phyloP scores from a whole-genome alignment of 129 eudicot species.

The Heracleum sosnowskyi region DNA sequence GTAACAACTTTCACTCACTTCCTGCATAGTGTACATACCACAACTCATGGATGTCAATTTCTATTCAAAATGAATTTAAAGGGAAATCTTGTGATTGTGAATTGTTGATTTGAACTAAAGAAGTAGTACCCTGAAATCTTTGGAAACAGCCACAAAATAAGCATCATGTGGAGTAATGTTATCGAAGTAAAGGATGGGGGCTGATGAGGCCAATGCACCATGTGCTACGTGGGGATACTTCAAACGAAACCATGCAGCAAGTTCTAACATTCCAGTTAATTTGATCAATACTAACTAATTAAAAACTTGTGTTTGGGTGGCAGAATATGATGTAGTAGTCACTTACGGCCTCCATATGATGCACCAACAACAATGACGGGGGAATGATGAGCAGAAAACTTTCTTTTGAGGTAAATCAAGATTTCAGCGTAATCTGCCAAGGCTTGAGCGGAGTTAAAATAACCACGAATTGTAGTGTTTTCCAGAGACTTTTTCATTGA shows the following conservation, averaged over 20 bases:
- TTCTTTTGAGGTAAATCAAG: conserved; percentile 24
- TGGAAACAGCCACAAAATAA: conserved; percentile 3
- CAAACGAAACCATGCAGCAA: conserved; percentile 26
- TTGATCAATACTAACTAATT: background rate
- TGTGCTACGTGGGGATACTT: conserved; percentile 23
- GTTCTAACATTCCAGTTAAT: background rate
- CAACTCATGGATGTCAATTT: background rate
- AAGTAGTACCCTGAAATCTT: conserved; percentile 18
- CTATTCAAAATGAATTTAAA: background rate
- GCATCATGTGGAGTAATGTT: conserved; percentile 13
- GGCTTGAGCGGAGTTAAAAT: conserved; percentile 15
- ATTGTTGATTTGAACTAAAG: background rate
- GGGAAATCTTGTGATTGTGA: background rate
- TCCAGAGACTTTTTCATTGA: background rate
- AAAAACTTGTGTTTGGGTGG: background rate
- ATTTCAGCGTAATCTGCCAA: conserved; percentile 35
- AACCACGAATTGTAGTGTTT: conserved; percentile 9
- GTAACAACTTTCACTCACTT: conserved; percentile 35
- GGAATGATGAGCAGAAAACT: conserved; percentile 21
- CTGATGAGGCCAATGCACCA: conserved; percentile 21
- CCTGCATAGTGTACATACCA: conserved; percentile 14
- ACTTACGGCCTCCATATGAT: conserved; percentile 45
- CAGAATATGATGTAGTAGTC: background rate
- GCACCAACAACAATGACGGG: conserved; percentile 34
- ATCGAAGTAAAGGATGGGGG: conserved; percentile 20